Evolutionary conservation across 2,329 filamentous ascomycete genomes (phyloP).

Genomic region (Botryotinia globosa): DNA sequence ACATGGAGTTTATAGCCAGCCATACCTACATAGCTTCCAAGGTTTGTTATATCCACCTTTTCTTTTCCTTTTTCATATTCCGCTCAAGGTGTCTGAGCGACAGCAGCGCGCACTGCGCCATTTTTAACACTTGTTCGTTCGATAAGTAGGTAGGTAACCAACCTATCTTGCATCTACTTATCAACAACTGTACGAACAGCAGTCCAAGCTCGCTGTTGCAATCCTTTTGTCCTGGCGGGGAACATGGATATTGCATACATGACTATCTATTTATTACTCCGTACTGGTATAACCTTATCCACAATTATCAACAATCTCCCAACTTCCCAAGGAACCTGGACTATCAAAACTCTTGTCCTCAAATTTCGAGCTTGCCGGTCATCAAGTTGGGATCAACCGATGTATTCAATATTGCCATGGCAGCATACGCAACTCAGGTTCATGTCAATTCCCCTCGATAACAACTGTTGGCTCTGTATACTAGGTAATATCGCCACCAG

Average conservation of each 20-base stretch:
- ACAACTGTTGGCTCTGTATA: background rate
- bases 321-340: background rate
- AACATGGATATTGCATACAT: slow-evolving; percentile 1
- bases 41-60: background rate
- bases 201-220: background rate
- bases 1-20: background rate
- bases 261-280: background rate
- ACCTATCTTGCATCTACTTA: background rate
- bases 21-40: background rate
- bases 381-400: background rate
- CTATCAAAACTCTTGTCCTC: background rate
- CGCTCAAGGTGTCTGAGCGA: background rate
- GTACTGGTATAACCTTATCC: no score
- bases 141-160: background rate
- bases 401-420: background rate
- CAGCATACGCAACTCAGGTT: background rate
- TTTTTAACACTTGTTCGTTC: background rate
- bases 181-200: background rate
- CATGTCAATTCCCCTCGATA: background rate
- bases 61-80: background rate
- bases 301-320: background rate
- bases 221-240: background rate
- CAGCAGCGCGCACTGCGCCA: background rate
- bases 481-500: background rate
- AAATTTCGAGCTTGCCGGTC: background rate